These are phyloP conservation scores for Candida germanica DNA, from an alignment of 805 yeast species.

Conservation along the genomic window DNA sequence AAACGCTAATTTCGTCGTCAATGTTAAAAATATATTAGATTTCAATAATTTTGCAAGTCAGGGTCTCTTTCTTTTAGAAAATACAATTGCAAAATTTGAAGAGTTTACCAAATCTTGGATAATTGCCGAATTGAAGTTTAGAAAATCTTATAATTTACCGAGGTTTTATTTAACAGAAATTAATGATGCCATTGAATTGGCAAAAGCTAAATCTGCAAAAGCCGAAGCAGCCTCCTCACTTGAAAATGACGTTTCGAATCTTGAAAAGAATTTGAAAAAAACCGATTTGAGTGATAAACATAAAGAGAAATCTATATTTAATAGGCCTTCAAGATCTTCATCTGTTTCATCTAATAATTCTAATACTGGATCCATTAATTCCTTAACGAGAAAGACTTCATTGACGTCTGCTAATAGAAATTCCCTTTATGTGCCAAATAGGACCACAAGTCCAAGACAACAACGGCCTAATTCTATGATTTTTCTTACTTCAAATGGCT, in stretches of 20 bases:
- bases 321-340: slow-evolving; percentile 24
- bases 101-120: slow-evolving; percentile 44
- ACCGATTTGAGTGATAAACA: slow-evolving; percentile 14
- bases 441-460: slow-evolving; percentile 6
- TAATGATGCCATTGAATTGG: slow-evolving; percentile 13
- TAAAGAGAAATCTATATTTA: slow-evolving; percentile 5
- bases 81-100: slow-evolving; percentile 28
- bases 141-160: slow-evolving; percentile 30
- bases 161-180: slow-evolving; percentile 11
- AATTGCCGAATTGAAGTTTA: slow-evolving; percentile 37
- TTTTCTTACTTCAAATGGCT: slow-evolving; percentile 15
- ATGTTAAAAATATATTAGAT: slow-evolving; percentile 36
- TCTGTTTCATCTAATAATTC: slow-evolving; percentile 20
- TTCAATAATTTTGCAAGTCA: slow-evolving; percentile 42
- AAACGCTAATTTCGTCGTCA: slow-evolving; percentile 32
- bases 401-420: slow-evolving; percentile 17
- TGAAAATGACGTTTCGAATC: slow-evolving; percentile 6
- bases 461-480: slow-evolving; percentile 27
- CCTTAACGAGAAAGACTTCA: slow-evolving; percentile 18
- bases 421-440: slow-evolving; percentile 10
- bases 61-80: slow-evolving; percentile 28
- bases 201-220: not conserved
- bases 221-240: not conserved
- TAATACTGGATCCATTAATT: slow-evolving; percentile 13
- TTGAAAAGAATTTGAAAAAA: slow-evolving; percentile 14